Conservation (phyloP, 1,284 basidiomycete species). For the Cutaneotrichosporon sp. region DNA sequence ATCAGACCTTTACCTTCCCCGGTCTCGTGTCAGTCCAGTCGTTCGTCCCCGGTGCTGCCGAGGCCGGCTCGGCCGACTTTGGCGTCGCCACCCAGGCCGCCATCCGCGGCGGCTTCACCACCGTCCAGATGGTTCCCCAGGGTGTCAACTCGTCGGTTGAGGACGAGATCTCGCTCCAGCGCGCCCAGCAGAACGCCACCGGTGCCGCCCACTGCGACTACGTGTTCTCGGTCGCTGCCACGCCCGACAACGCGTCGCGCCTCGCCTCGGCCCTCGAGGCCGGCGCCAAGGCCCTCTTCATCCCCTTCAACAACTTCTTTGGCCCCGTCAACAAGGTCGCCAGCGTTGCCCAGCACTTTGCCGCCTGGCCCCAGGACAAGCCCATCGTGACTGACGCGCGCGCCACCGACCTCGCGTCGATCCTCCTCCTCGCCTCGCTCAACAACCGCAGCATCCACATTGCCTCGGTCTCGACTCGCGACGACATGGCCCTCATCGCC, state of each 20-base stretch:
- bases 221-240: slow-evolving; percentile 76
- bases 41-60: slow-evolving; percentile 73
- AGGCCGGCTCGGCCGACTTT: slow-evolving; percentile 66
- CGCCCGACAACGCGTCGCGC: slow-evolving; percentile 64
- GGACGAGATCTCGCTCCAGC: slow-evolving; percentile 68
- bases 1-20: slow-evolving; percentile 86
- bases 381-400: slow-evolving; percentile 92
- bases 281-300: slow-evolving; percentile 79
- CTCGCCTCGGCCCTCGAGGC: slow-evolving; percentile 73
- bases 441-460: slow-evolving; percentile 89
- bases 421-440: slow-evolving; percentile 88
- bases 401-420: slow-evolving; percentile 87
- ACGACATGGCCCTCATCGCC: slow-evolving; percentile 88
- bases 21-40: slow-evolving; percentile 87
- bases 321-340: slow-evolving; percentile 60
- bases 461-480: slow-evolving; percentile 84
- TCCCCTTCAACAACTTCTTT: slow-evolving; percentile 69
- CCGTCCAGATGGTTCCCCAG: slow-evolving; percentile 73
- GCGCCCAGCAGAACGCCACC: slow-evolving; percentile 65
- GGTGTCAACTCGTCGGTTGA: slow-evolving; percentile 65
- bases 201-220: slow-evolving; percentile 80
- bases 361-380: slow-evolving; percentile 87
- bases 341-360: slow-evolving; percentile 79
- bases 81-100: slow-evolving; percentile 73
- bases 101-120: slow-evolving; percentile 83